phyloP scores from a whole-genome alignment of 202 grass and related monocot genomes.

The Zizania palustris region DNA sequence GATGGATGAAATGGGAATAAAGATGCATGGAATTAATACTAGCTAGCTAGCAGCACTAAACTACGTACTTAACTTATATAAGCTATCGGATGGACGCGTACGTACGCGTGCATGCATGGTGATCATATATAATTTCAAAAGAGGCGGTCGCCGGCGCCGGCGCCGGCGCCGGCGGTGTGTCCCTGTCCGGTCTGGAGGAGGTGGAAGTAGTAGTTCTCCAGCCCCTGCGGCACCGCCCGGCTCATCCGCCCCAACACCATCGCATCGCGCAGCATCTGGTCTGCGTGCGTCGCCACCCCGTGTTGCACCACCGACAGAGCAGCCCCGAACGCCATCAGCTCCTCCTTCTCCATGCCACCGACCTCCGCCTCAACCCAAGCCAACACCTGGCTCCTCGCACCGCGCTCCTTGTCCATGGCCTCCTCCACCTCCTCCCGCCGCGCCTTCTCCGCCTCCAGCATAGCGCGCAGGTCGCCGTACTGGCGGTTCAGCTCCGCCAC shows the following conservation, averaged over 20 bases:
- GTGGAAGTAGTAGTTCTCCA: background rate
- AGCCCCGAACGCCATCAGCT: background rate
- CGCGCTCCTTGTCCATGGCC: background rate
- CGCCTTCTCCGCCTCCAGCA: background rate
- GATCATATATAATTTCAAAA: too few relatives aligned
- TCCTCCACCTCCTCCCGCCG: background rate
- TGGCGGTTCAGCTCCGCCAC: background rate
- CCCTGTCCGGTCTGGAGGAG: too few relatives aligned
- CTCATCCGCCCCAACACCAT: background rate
- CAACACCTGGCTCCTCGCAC: background rate
- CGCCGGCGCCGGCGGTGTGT: too few relatives aligned
- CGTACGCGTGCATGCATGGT: too few relatives aligned
- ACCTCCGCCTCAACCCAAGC: constrained; percentile 10
- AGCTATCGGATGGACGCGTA: too few relatives aligned
- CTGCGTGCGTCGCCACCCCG: background rate
- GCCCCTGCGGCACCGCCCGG: too few relatives aligned
- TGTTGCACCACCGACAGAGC: background rate
- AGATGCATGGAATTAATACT: too few relatives aligned
- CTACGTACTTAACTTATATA: too few relatives aligned
- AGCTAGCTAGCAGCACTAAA: too few relatives aligned
- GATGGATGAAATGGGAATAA: too few relatives aligned
- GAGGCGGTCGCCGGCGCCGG: too few relatives aligned
- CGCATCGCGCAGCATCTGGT: constrained; percentile 3
- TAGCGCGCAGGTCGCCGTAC: background rate
- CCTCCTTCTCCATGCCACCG: background rate